These are phyloP conservation scores for Syzygium malaccense DNA, from an alignment of 441 rosid species.

Conservation along the genomic window DNA sequence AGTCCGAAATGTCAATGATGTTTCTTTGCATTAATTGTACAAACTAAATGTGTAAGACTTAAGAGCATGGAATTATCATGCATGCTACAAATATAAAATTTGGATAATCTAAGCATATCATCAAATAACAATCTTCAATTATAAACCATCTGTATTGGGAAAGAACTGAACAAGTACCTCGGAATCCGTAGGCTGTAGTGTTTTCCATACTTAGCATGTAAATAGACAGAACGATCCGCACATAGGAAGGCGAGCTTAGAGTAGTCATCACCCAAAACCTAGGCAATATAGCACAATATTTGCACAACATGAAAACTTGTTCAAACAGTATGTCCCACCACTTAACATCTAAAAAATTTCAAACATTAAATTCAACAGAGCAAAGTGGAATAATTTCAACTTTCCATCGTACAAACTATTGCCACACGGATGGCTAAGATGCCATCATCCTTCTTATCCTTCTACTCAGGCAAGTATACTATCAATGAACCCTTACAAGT, in stretches of 20 bases:
- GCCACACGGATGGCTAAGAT: not conserved
- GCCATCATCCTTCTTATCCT: not conserved
- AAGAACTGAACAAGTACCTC: conserved; percentile 33
- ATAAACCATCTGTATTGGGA: not conserved
- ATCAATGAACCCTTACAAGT: not conserved
- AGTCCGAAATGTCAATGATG: not conserved
- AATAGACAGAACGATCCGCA: conserved; percentile 78
- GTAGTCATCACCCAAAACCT: conserved; percentile 77
- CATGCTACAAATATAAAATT: not conserved
- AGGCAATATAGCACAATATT: not conserved
- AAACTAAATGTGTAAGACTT: not conserved
- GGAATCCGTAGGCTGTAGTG: conserved; percentile 80
- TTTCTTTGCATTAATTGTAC: not conserved
- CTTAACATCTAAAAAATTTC: not conserved
- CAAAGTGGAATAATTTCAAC: not conserved
- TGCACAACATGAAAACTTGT: not conserved
- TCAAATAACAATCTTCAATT: not conserved
- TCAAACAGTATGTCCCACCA: not conserved
- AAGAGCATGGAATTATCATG: not conserved
- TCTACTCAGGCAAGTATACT: not conserved
- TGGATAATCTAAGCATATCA: not conserved
- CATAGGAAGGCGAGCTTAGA: conserved; percentile 92
- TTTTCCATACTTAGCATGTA: conserved; percentile 91
- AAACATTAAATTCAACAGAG: not conserved
- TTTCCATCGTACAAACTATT: not conserved